Evolutionary conservation across 2,329 filamentous ascomycete species (phyloP).

Genomic region (Colletotrichum theobromicola): DNA sequence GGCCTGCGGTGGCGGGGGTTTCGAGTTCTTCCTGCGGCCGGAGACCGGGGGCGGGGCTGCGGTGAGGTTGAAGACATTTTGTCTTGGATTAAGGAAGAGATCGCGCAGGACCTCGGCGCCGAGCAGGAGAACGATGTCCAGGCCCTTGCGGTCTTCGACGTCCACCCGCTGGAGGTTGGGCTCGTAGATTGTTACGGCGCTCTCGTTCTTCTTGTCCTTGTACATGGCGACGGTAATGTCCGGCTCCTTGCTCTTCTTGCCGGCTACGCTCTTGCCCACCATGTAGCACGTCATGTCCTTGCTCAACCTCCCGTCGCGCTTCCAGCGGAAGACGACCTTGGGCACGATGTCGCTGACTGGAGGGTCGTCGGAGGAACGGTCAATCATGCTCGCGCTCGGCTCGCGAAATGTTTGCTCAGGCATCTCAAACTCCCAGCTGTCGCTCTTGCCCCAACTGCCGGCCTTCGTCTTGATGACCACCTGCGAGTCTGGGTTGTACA

Average conservation of each 20-base stretch:
- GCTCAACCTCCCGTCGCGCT: constrained; percentile 82
- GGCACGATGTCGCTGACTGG: constrained; percentile 61
- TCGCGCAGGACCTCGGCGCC: constrained; percentile 70
- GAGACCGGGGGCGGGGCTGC: constrained; percentile 37
- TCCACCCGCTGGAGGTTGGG: constrained; percentile 90
- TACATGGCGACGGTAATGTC: constrained; percentile 96
- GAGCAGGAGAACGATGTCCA: constrained; percentile 80
- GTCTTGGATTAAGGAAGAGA: constrained; percentile 67
- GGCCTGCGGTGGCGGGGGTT: constrained; percentile 33
- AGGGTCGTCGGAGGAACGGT: constrained; percentile 64
- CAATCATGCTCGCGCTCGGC: constrained; percentile 79
- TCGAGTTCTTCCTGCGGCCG: constrained; percentile 49
- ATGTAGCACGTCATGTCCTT: constrained; percentile 91
- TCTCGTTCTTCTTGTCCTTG: constrained; percentile 70
- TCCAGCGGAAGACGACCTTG: constrained; percentile 86
- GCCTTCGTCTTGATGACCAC: constrained; percentile 73
- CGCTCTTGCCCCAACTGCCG: constrained; percentile 79
- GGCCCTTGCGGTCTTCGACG: constrained; percentile 90
- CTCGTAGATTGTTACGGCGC: constrained; percentile 82
- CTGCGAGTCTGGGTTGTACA: constrained; percentile 93
- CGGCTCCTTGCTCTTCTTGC: constrained; percentile 85
- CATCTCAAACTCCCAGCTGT: constrained; percentile 91
- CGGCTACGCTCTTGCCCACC: constrained; percentile 75
- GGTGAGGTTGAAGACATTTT: constrained; percentile 80
- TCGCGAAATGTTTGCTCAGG: constrained; percentile 83